These are phyloP conservation scores for Starmerella scarabaei DNA, from an alignment of 805 yeast species.

Conservation along the genomic window DNA sequence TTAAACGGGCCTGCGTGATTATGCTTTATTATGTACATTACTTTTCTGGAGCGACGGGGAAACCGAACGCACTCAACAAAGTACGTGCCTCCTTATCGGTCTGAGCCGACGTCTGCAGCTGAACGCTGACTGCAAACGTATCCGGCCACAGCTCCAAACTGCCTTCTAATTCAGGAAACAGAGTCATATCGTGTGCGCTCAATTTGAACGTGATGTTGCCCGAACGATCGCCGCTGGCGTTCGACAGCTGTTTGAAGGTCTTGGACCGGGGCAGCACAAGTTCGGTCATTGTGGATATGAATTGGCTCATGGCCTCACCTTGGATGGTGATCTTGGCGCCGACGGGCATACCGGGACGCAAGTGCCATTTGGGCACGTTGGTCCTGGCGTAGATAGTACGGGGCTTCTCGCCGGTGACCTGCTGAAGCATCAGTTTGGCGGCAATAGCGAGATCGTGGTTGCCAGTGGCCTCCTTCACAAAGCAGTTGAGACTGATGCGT, in stretches of 20 bases:
- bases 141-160: constrained; percentile 83
- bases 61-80: constrained; percentile 64
- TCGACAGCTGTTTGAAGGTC: constrained; percentile 68
- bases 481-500: constrained; percentile 62
- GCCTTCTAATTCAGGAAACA: constrained; percentile 87
- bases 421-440: constrained; percentile 71
- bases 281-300: constrained; percentile 74
- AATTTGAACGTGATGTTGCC: constrained; percentile 85
- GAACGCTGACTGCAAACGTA: constrained; percentile 74
- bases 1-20: too few species aligned
- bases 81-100: constrained; percentile 82
- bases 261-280: constrained; percentile 86
- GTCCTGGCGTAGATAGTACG: constrained; percentile 56
- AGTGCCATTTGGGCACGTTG: constrained; percentile 73
- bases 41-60: constrained; percentile 50
- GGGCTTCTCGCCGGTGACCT: constrained; percentile 86
- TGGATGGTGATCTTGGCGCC: constrained; percentile 72
- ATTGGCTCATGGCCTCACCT: constrained; percentile 78
- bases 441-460: constrained; percentile 62
- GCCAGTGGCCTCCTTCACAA: constrained; percentile 46
- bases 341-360: constrained; percentile 77
- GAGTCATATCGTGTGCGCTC: constrained; percentile 57
- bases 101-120: constrained; percentile 77
- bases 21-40: constrained; percentile 6
- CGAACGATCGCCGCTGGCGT: constrained; percentile 63